Evolutionary conservation across 805 yeast species (phyloP).

Genomic region (Zygoascus flipseniorum): DNA sequence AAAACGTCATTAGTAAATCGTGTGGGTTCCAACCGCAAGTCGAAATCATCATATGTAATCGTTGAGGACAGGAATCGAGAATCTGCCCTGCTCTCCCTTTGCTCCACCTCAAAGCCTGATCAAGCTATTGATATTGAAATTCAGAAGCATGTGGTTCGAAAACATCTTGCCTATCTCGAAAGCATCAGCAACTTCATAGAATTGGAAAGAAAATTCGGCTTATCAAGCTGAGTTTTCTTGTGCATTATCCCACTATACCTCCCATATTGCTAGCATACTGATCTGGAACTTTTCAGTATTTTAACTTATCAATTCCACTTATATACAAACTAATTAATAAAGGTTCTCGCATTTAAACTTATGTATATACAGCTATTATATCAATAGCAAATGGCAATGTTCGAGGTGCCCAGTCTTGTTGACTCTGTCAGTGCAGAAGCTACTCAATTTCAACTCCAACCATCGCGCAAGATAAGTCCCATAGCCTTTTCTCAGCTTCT

Average conservation of each 20-base stretch:
- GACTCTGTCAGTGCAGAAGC: no score
- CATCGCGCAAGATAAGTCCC: no score
- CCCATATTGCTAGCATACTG: background rate
- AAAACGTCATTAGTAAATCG: background rate
- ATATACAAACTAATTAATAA: no score
- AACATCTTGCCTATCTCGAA: constrained; percentile 8
- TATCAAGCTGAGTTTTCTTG: background rate
- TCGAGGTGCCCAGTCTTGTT: no score
- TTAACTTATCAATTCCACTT: no score
- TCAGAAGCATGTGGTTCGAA: constrained; percentile 9
- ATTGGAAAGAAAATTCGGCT: constrained; percentile 12
- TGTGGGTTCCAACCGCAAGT: background rate
- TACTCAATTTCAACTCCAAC: no score
- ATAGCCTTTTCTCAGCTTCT: no score
- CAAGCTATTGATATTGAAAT: background rate
- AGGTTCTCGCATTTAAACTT: no score
- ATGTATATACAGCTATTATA: no score
- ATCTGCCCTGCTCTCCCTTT: background rate
- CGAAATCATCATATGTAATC: background rate
- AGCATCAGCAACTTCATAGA: constrained; percentile 15
- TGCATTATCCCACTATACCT: background rate
- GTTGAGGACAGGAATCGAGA: background rate
- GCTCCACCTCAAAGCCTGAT: background rate
- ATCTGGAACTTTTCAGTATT: no score
- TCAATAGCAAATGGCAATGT: no score